phyloP scores from a whole-genome alignment of 805 yeast species.

The Suhomyces sp. region DNA sequence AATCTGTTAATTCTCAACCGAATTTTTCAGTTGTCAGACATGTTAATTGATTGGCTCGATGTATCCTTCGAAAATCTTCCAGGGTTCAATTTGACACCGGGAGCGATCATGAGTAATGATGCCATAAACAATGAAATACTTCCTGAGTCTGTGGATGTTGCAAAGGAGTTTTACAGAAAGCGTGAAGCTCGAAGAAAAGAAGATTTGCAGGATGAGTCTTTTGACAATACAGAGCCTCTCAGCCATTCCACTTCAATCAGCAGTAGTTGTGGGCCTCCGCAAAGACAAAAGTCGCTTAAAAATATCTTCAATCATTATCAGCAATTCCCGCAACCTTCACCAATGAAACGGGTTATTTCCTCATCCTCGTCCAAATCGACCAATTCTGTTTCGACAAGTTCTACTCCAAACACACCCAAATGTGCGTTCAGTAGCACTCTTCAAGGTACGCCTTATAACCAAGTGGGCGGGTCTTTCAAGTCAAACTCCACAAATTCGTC shows the following conservation, averaged over 20 bases:
- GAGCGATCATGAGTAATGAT: constrained; percentile 14
- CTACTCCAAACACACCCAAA: constrained; percentile 5
- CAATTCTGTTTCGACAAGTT: background rate
- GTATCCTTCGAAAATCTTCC: constrained; percentile 23
- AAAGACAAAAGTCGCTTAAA: constrained; percentile 22
- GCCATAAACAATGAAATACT: constrained; percentile 20
- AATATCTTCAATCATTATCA: constrained; percentile 34
- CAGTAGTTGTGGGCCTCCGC: constrained; percentile 11
- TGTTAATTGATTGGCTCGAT: constrained; percentile 30
- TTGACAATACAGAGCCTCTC: constrained; percentile 5
- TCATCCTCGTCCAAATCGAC: constrained; percentile 9
- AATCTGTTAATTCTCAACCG: constrained; percentile 28
- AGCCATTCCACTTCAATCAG: background rate
- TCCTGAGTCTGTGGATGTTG: constrained; percentile 16
- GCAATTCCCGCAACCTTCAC: constrained; percentile 11
- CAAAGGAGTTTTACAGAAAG: constrained; percentile 8
- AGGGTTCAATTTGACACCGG: constrained; percentile 19
- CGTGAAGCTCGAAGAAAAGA: background rate
- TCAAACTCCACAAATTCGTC: constrained; percentile 5
- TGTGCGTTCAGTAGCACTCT: constrained; percentile 4
- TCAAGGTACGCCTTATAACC: background rate
- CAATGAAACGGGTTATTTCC: constrained; percentile 8
- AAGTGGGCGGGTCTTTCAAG: background rate
- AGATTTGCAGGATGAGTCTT: background rate
- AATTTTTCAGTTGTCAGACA: constrained; percentile 24